Evolutionary conservation across 805 yeast genomes (phyloP).

Genomic region (Isabelozyma heimii): DNA sequence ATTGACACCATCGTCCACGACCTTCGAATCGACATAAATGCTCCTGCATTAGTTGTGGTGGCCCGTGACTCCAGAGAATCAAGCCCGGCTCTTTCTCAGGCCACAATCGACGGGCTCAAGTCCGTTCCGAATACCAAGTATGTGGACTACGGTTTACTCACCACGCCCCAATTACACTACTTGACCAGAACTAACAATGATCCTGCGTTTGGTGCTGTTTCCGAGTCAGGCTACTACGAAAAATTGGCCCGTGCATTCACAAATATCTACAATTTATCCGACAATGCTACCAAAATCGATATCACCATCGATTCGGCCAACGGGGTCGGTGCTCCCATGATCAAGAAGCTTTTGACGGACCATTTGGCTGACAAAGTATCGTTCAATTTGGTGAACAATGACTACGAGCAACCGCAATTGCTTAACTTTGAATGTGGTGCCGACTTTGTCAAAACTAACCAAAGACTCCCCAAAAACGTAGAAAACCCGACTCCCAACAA

Average conservation of each 20-base stretch:
- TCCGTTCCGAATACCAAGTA: constrained; percentile 41
- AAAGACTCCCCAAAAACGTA: constrained; percentile 66
- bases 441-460: constrained; percentile 90
- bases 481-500: constrained; percentile 37
- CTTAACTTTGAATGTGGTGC: constrained; percentile 90
- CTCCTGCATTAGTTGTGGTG: constrained; percentile 51
- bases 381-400: constrained; percentile 49
- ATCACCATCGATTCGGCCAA: constrained; percentile 88
- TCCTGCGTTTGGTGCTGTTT: constrained; percentile 53
- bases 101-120: constrained; percentile 61
- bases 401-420: constrained; percentile 49
- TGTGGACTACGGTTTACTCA: constrained; percentile 64
- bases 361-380: constrained; percentile 41
- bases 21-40: constrained; percentile 45
- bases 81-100: constrained; percentile 60
- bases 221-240: constrained; percentile 66
- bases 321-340: constrained; percentile 91
- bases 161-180: constrained; percentile 95
- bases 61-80: constrained; percentile 91
- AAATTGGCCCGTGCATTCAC: constrained; percentile 58
- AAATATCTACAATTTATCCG: constrained; percentile 33
- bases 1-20: constrained; percentile 37
- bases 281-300: constrained; percentile 23
- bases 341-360: constrained; percentile 44
- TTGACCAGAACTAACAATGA: constrained; percentile 75